Conservation (phyloP, 78 protist genomes). For the Chrysochromulina tobinii region DNA sequence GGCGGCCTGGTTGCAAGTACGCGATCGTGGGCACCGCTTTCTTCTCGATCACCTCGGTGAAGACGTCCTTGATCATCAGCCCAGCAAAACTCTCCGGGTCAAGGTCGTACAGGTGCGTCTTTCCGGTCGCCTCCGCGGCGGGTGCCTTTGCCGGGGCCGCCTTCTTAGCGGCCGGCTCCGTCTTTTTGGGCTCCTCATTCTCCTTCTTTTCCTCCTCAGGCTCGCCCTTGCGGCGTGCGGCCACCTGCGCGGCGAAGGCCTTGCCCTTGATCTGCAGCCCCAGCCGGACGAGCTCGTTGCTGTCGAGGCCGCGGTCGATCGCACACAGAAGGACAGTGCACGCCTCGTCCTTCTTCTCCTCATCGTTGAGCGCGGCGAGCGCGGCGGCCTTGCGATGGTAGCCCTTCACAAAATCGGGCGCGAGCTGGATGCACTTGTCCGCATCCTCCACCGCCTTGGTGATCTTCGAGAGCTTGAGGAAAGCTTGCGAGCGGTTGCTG, state of each 20-base stretch:
- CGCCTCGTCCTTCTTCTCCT: background rate
- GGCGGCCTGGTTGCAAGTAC: background rate
- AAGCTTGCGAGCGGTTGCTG: constrained; percentile 7
- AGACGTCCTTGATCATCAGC: background rate
- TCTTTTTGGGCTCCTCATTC: background rate
- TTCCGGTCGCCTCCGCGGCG: background rate
- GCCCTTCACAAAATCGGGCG: background rate
- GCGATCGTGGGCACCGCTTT: background rate
- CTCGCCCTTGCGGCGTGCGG: background rate
- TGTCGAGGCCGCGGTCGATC: background rate
- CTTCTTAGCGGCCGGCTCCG: background rate
- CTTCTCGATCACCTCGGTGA: background rate
- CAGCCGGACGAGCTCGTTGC: background rate
- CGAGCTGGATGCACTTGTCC: constrained; percentile 12
- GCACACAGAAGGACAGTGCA: background rate
- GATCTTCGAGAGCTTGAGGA: constrained; percentile 28
- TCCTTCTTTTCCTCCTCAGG: background rate
- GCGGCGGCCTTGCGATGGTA: constrained; percentile 1
- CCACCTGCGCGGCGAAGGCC: background rate
- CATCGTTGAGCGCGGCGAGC: background rate
- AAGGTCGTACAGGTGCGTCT: background rate
- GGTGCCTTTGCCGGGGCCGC: background rate
- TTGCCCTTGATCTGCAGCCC: background rate
- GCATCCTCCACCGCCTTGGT: background rate
- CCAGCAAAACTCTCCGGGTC: background rate